These are phyloP conservation scores for Didymosphaeria variabile DNA, from an alignment of 2,329 filamentous ascomycete species.

Conservation along the genomic window DNA sequence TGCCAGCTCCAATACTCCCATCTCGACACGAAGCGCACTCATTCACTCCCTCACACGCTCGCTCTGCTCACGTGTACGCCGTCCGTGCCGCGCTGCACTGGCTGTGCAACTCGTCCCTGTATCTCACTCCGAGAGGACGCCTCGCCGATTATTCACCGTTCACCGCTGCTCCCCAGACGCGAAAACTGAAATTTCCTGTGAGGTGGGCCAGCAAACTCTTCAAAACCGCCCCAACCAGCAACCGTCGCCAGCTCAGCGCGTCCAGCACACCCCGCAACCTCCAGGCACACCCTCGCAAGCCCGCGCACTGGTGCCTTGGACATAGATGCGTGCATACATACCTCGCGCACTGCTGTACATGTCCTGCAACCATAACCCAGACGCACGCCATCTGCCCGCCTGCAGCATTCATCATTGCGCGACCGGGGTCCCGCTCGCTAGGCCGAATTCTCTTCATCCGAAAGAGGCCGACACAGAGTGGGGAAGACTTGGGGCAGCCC, in stretches of 20 bases:
- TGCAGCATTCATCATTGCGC: slow-evolving; percentile 22
- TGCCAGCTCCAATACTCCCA: background rate
- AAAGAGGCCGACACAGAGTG: background rate
- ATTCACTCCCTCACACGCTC: no score
- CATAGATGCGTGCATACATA: no score
- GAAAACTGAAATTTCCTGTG: background rate
- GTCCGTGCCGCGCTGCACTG: no score
- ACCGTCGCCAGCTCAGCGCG: background rate
- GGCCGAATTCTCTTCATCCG: slow-evolving; percentile 31
- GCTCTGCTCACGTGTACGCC: no score
- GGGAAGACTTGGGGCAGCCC: no score
- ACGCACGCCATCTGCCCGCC: slow-evolving; percentile 33
- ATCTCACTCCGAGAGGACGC: background rate
- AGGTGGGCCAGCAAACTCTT: no score
- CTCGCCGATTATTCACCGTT: background rate
- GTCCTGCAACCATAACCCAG: slow-evolving; percentile 16
- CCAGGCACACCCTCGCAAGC: slow-evolving; percentile 12
- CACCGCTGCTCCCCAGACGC: background rate
- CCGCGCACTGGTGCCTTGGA: background rate
- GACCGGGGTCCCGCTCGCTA: slow-evolving; percentile 27
- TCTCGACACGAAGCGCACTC: no score
- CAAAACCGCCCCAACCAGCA: background rate
- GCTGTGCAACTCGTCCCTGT: no score
- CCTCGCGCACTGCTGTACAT: slow-evolving; percentile 7
- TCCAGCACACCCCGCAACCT: background rate